These are phyloP conservation scores for Cryptosporidium bovis DNA, from an alignment of 169 alveolate species.

Conservation along the genomic window DNA sequence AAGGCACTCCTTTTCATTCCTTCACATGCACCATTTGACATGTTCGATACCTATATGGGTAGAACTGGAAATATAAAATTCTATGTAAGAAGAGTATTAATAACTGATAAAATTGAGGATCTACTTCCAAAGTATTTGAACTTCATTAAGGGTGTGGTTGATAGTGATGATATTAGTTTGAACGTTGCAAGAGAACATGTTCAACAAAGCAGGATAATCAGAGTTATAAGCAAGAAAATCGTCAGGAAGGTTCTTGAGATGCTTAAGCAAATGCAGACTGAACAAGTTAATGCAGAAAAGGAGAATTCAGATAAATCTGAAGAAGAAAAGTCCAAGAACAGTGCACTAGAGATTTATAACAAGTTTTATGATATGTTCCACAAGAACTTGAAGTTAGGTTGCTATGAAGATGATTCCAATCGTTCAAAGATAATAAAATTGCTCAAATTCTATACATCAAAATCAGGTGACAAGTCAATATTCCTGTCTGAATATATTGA, in stretches of 20 bases:
- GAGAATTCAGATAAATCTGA: constrained; percentile 81
- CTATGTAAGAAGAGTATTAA: constrained; percentile 91
- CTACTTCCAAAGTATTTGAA: constrained; percentile 93
- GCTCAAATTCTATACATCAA: constrained; percentile 90
- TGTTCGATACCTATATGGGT: constrained; percentile 90
- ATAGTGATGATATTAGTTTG: constrained; percentile 95
- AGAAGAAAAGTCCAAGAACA: constrained; percentile 85
- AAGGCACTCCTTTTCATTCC: constrained; percentile 96
- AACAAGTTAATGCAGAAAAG: constrained; percentile 79
- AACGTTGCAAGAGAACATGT: constrained; percentile 94
- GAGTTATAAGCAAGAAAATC: constrained; percentile 94
- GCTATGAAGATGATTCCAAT: constrained; percentile 95
- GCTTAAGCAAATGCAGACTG: constrained; percentile 81
- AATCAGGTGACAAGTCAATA: constrained; percentile 84
- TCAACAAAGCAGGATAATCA: constrained; percentile 93
- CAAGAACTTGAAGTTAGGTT: constrained; percentile 92
- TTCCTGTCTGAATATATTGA: constrained; percentile 91
- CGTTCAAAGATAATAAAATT: constrained; percentile 92
- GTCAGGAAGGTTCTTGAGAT: constrained; percentile 96
- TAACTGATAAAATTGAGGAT: constrained; percentile 93
- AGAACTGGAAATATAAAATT: constrained; percentile 74
- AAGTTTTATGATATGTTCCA: constrained; percentile 92
- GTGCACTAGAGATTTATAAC: constrained; percentile 68
- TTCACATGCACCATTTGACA: constrained; percentile 91
- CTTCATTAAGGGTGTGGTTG: constrained; percentile 95